Percentiles rank a stretch among this genome's conserved stretches.
Conservation (phyloP, 2,329 filamentous ascomycete genomes). For the Pseudogymnoascus pannorum region DNA sequence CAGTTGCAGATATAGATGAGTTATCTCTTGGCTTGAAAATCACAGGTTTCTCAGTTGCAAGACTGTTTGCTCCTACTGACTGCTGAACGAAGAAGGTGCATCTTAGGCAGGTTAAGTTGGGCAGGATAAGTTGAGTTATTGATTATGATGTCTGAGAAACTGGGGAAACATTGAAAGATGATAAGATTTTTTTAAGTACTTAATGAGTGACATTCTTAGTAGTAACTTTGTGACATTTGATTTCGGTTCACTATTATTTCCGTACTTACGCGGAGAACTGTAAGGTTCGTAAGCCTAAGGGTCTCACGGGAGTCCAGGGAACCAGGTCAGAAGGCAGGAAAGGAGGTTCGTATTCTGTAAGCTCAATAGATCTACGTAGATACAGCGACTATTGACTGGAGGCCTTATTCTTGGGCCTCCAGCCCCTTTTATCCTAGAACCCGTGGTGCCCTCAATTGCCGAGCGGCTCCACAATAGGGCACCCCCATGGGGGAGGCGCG, state of each 20-base stretch:
- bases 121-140: too few relatives aligned
- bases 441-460: too few relatives aligned
- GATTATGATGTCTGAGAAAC: neutral
- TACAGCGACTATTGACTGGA: neutral
- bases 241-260: neutral
- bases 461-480: too few relatives aligned
- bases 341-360: too few relatives aligned
- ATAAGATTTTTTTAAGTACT: neutral
- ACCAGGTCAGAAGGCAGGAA: too few relatives aligned
- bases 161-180: neutral
- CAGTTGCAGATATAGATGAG: neutral
- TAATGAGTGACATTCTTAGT: neutral
- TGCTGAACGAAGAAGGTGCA: neutral
- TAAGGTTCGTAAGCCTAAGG: too few relatives aligned
- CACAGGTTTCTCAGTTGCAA: neutral
- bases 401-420: neutral
- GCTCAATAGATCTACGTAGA: too few relatives aligned
- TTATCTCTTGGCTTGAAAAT: too few relatives aligned
- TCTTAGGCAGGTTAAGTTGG: neutral
- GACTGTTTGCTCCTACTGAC: neutral
- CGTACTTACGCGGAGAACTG: neutral
- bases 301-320: too few relatives aligned
- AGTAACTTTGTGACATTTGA: neutral
- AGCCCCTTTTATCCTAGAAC: neutral
- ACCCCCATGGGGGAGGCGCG: too few relatives aligned